phyloP scores from a whole-genome alignment of 805 yeast species.

The Candida pini region DNA sequence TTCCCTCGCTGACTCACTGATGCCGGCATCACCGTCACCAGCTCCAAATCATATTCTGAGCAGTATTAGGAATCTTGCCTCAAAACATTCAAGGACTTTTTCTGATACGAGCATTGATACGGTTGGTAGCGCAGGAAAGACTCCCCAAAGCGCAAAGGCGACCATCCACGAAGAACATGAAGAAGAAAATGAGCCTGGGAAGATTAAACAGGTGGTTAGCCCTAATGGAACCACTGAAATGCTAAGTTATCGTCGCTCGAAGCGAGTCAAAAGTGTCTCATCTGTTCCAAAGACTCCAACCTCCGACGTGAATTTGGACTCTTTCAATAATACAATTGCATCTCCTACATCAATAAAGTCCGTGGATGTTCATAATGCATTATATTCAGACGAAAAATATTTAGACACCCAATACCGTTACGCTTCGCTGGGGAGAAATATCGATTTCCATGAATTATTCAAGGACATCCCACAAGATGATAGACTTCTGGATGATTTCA shows the following conservation, averaged over 20 bases:
- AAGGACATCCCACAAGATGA: constrained; percentile 63
- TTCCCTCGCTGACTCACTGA: constrained; percentile 9
- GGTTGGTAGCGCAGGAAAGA: constrained; percentile 8
- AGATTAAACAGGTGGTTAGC: constrained; percentile 13
- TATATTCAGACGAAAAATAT: constrained; percentile 55
- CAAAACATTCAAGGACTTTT: constrained; percentile 14
- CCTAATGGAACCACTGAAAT: constrained; percentile 25
- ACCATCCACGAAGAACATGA: constrained; percentile 7
- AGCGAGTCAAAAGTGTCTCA: constrained; percentile 15
- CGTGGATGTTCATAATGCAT: constrained; percentile 30
- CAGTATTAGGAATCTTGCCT: constrained; percentile 16
- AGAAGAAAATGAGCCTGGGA: constrained; percentile 9
- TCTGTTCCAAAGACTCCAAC: constrained; percentile 18
- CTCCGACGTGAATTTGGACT: constrained; percentile 8
- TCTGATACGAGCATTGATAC: constrained; percentile 18
- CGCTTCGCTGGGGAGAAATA: constrained; percentile 59
- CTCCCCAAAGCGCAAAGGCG: neutral
- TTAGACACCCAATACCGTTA: constrained; percentile 54
- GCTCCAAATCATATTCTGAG: constrained; percentile 13
- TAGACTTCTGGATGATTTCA: constrained; percentile 74
- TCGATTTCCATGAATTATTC: constrained; percentile 75
- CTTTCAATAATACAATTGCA: constrained; percentile 5
- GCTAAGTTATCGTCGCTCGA: constrained; percentile 25
- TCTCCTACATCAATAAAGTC: constrained; percentile 8
- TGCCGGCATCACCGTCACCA: constrained; percentile 7